Base-by-base conservation (phyloP, 441 rosid species). In the Populus hybrid region DNA sequence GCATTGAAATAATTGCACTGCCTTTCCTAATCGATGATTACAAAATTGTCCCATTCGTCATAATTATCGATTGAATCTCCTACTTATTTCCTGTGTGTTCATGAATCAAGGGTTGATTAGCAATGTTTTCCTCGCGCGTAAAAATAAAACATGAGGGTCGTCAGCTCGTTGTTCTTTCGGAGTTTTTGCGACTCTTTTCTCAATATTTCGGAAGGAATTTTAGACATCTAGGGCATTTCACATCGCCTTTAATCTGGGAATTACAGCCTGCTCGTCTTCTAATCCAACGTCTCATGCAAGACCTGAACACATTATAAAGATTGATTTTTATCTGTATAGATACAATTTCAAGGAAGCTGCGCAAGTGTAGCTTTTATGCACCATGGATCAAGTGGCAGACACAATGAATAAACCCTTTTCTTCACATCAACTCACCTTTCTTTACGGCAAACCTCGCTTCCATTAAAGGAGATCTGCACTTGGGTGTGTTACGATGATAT, bases 1-100 rank as follows among this genome's bases (percentile, higher is more conserved):
- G 64, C 57, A n/a, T 32, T 21, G 26, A 73, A 35, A 63, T 35
- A 61, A 61, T 69, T 46, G 73, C 42, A 46, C 66, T 50, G 10
- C 76, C 80, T 65, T 72, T 77, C 34, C 72, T 8, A 10, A 14
- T 34, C 8, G 38, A 66, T 72, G 57, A 78, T 21, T 66, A 9
- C 40, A 23, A 24, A 6, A n/a, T 75, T 74, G 69, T 57, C 64
- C n/a, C 8, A 16, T 50, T 50, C 38, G 57, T 38, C 46, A 38
- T 38, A 38, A 38, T 38, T 38, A 38, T 10, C 46, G 46, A 38
- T 38, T 38, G 12, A 38, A 38, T 38, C 46, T 38, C 46, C 2
- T 38, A 2, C 46, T 38, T 2, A 38, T 38, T 38, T 38, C 12
- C 0, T 38, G 46, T 38, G 0, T 38, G 2, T 1, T 38, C 46